phyloP scores from a whole-genome alignment of 2,329 filamentous ascomycete genomes.

The Periconia sp. region DNA sequence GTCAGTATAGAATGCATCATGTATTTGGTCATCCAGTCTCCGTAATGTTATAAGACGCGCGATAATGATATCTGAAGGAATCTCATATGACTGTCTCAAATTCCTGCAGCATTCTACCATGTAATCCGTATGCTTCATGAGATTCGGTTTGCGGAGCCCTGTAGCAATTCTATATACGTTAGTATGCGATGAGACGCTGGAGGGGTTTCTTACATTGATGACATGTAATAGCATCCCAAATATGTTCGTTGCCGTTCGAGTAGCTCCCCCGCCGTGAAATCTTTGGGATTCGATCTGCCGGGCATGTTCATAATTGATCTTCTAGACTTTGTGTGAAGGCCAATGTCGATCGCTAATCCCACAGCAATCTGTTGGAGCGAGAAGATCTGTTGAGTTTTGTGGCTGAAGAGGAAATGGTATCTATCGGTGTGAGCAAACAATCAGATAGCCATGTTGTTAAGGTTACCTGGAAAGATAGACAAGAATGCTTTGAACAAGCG shows the following conservation, averaged over 20 bases:
- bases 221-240: slow-evolving; percentile 38
- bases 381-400: slow-evolving; percentile 37
- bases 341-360: slow-evolving; percentile 35
- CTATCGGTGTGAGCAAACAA: slow-evolving; percentile 16
- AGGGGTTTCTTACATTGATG: slow-evolving; percentile 28
- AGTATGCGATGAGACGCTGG: background rate
- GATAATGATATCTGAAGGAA: slow-evolving; percentile 28
- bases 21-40: slow-evolving; percentile 36
- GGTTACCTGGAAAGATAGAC: slow-evolving; percentile 37
- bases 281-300: slow-evolving; percentile 13
- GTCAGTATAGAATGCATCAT: slow-evolving; percentile 29
- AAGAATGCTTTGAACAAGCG: slow-evolving; percentile 35
- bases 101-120: slow-evolving; percentile 30
- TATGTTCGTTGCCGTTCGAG: slow-evolving; percentile 33
- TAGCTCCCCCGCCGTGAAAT: slow-evolving; percentile 16
- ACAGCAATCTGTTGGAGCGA: slow-evolving; percentile 35
- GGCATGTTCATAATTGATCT: slow-evolving; percentile 16
- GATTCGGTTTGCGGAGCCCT: slow-evolving; percentile 34
- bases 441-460: background rate
- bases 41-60: slow-evolving; percentile 26
- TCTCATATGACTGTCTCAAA: slow-evolving; percentile 23
- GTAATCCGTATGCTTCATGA: slow-evolving; percentile 29
- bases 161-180: slow-evolving; percentile 23
- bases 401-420: slow-evolving; percentile 40
- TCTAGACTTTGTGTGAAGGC: slow-evolving; percentile 24